phyloP scores from a whole-genome alignment of 345 rosid genomes.

The Syzygium aqueum region DNA sequence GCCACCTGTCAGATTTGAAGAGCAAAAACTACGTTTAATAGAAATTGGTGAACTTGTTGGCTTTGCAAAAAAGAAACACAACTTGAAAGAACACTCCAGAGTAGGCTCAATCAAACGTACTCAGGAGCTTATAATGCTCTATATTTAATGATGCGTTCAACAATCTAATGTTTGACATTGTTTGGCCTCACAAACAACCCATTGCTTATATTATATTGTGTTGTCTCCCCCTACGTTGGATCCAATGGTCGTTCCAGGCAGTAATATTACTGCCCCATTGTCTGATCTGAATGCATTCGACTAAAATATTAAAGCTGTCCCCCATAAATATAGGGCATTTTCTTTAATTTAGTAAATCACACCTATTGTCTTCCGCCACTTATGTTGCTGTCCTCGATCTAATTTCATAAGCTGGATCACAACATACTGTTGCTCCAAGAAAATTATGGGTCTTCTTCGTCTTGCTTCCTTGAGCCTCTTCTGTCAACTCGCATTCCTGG shows the following conservation, averaged over 20 bases:
- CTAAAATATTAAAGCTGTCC: neutral
- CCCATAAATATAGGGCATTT: neutral
- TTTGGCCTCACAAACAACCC: neutral
- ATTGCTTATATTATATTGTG: neutral
- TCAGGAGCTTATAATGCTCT: neutral
- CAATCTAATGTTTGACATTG: neutral
- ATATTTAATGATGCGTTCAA: neutral
- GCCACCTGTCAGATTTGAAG: neutral
- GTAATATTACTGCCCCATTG: neutral
- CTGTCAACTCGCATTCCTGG: neutral
- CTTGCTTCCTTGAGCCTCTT: neutral
- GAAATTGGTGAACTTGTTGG: no score
- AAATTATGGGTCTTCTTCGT: neutral
- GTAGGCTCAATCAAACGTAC: neutral
- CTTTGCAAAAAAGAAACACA: neutral
- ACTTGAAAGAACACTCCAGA: neutral
- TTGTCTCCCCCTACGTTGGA: neutral
- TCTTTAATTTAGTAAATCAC: neutral
- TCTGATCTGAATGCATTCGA: neutral
- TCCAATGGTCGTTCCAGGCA: neutral
- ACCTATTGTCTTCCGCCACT: neutral
- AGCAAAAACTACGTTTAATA: neutral
- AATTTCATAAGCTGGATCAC: neutral
- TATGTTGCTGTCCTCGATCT: neutral
- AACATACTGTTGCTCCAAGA: neutral